A percentile compares a stretch with the other conserved stretches of the same genome.
These are phyloP conservation scores for Hymenoscyphus repandus DNA, from an alignment of 2,329 filamentous ascomycete genomes.

Conservation along the genomic window DNA sequence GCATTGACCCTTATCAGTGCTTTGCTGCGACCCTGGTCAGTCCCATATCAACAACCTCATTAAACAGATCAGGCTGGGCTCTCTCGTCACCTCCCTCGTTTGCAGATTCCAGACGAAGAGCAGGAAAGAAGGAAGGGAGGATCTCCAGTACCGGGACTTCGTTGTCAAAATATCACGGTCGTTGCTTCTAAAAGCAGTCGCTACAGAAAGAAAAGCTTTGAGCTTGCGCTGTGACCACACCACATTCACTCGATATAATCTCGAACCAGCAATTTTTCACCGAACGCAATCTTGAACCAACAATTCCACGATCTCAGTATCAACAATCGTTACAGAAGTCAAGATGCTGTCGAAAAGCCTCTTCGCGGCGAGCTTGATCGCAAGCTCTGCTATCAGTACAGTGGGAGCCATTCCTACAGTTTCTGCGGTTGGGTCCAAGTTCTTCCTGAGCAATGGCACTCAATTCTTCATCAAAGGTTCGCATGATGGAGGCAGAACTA, in stretches of 20 bases:
- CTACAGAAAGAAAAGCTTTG: background rate
- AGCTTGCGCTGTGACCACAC: background rate
- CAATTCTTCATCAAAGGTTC: constrained; percentile 83
- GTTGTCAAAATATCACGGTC: background rate
- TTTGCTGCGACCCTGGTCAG: no score
- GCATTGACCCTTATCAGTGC: no score
- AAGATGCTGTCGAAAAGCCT: constrained; percentile 25
- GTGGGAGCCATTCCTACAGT: constrained; percentile 40
- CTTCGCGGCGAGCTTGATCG: constrained; percentile 20
- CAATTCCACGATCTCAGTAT: background rate
- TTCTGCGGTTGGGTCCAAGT: constrained; percentile 67
- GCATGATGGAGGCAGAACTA: constrained; percentile 5
- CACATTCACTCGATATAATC: background rate
- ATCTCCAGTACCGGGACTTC: background rate
- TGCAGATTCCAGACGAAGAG: background rate
- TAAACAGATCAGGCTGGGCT: background rate
- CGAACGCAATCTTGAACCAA: background rate
- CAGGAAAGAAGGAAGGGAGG: background rate
- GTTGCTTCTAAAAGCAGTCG: constrained; percentile 5
- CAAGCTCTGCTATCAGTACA: constrained; percentile 22
- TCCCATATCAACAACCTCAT: no score
- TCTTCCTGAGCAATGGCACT: constrained; percentile 74
- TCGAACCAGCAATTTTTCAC: background rate
- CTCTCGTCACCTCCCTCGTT: background rate
- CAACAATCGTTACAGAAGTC: background rate